Base-by-base conservation (phyloP, 2,329 filamentous ascomycete species). In the Penicillium sp. region DNA sequence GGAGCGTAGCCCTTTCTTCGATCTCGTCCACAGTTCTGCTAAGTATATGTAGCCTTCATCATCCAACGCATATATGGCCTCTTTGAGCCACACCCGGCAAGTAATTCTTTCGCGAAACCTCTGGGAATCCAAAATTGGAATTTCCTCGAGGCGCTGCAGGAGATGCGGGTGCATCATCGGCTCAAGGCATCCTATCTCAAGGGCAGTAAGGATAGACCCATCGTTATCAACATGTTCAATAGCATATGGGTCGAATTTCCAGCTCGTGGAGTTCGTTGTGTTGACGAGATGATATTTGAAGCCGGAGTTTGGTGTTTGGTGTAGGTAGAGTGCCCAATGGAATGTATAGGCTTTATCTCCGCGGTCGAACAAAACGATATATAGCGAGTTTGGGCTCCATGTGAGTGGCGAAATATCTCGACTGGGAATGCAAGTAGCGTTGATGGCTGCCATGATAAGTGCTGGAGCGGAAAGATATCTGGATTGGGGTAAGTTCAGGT, bases 21-120 rank as follows among this genome's bases (percentile, higher is more conserved):
- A 46, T 38, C 10, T 24, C n/a, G 36, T 46, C 24, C 16, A 46
- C 31, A n/a, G 14, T 40, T 3, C 7, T 9, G 7, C 18, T 41
- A 11, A 54, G 22, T 4, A 34, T 4, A 50, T 50, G 16, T 50
- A 54, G 0, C 47, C 46, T n/a, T 50, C 51, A 2, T 54, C 27
- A 16, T 36, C 41, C 1, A 54, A 16, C 3, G 10, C 34, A 13
- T 29, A 45, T 0, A 50, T 16, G 6, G 27, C 46, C 14, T 41
- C 24, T 7, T 54, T 45, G 5, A 50, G 7, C 41, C 41, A 54
- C 6, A 50, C 32, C 5, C 41, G 51, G 8, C 40, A 54, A 8
- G 46, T 45, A 2, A 50, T 50, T 3, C 10, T 32, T 22, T 50
- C 22, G n/a, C 32, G 31, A 8, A 32, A 46, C 18, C 48, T 31